A percentile compares a stretch with the other conserved stretches of the same genome.
Evolutionary conservation across 2,329 filamentous ascomycete genomes (phyloP).

Genomic region (Teratosphaeria zuluensis): DNA sequence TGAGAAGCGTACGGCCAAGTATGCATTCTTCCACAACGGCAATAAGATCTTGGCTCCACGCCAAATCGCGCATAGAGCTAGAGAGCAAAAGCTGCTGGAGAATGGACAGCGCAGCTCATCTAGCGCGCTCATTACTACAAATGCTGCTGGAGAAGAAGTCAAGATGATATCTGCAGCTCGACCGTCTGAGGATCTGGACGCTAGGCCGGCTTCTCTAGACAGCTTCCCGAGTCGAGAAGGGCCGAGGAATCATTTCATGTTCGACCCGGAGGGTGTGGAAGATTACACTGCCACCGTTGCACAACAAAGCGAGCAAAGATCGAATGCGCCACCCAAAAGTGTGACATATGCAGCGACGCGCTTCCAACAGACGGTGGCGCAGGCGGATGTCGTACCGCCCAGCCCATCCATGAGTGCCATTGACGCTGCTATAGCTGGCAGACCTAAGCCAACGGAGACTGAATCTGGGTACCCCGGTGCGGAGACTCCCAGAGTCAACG

Average conservation of each 20-base stretch:
- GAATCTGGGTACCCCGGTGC: conserved; percentile 52
- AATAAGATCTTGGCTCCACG: conserved; percentile 67
- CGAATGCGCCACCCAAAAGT: conserved; percentile 63
- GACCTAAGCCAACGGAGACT: conserved; percentile 51
- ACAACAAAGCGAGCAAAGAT: conserved; percentile 59
- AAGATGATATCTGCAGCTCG: conserved; percentile 26
- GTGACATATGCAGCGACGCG: conserved; percentile 80
- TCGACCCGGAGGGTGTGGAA: conserved; percentile 56
- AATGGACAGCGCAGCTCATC: conserved; percentile 9
- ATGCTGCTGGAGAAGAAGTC: conserved; percentile 16
- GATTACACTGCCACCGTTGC: conserved; percentile 49
- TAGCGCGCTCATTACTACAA: conserved; percentile 14
- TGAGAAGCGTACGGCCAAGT: conserved; percentile 69
- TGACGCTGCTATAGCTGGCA: conserved; percentile 72
- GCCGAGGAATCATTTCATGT: conserved; percentile 83
- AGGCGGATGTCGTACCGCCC: conserved; percentile 42
- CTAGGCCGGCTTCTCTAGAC: conserved; percentile 67
- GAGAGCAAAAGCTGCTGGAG: conserved; percentile 54
- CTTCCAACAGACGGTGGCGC: conserved; percentile 34
- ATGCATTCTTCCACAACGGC: conserved; percentile 78
- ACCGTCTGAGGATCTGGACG: conserved; percentile 50
- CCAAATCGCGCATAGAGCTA: conserved; percentile 46
- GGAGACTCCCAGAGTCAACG: conserved; percentile 84
- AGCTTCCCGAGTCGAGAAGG: conserved; percentile 52
- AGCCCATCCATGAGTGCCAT: conserved; percentile 81